Conservation (phyloP, 768 basidiomycete genomes). For the Tylopilus subfusipes region DNA sequence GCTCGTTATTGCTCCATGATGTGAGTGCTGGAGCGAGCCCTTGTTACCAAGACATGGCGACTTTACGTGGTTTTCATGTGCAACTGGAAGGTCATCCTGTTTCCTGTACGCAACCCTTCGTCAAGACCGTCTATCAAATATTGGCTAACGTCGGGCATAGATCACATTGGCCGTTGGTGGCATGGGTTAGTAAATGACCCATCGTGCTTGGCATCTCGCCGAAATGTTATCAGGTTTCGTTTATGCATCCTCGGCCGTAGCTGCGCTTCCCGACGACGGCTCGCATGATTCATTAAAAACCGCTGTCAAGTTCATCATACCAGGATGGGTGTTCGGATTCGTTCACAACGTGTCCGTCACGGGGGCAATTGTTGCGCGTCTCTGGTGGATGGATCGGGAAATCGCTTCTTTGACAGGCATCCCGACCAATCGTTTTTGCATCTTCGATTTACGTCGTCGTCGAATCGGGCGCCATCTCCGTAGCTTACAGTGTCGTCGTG, state of each 20-base stretch:
- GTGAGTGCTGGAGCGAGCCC: background rate
- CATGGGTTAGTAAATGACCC: background rate
- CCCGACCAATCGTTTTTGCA: background rate
- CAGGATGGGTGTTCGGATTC: background rate
- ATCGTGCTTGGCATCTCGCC: background rate
- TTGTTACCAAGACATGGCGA: constrained; percentile 2
- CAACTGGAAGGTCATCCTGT: background rate
- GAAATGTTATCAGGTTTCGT: background rate
- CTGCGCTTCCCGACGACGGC: background rate
- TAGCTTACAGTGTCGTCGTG: background rate
- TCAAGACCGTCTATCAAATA: background rate
- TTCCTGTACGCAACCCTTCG: too few species aligned
- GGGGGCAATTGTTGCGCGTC: background rate
- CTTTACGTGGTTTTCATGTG: background rate
- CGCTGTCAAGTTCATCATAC: background rate
- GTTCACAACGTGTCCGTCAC: background rate
- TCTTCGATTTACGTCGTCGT: background rate
- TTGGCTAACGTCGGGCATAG: background rate
- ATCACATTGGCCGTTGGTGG: background rate
- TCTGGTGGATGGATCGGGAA: background rate
- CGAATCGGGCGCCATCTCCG: too few species aligned
- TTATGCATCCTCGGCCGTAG: background rate
- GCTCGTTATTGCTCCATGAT: background rate
- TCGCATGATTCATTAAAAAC: background rate
- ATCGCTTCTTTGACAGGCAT: background rate